Percentiles rank a stretch among this genome's conserved stretches.
Conservation (phyloP, 2,329 filamentous ascomycete species). For the Sarocladiaceae sp. region DNA sequence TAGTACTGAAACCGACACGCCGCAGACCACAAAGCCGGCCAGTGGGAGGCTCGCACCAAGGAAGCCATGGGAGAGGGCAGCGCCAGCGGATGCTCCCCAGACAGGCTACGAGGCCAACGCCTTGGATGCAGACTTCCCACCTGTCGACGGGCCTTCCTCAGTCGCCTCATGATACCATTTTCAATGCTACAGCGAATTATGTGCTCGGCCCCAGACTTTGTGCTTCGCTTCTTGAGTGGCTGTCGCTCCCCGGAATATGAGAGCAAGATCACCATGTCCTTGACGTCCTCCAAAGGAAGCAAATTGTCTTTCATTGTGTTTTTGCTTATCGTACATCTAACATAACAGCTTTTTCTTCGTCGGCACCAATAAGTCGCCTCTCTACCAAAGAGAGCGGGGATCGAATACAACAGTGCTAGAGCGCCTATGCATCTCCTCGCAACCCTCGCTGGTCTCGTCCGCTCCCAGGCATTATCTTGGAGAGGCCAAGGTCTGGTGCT, state of each 20-base stretch:
- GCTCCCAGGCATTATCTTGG: slow-evolving; percentile 1
- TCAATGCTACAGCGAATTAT: not conserved
- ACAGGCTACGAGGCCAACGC: slow-evolving; percentile 17
- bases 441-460: not conserved
- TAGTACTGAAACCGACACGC: no score
- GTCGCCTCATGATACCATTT: no score
- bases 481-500: slow-evolving; percentile 1
- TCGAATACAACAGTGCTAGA: slow-evolving; percentile 1
- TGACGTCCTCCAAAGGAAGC: not conserved
- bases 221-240: no score
- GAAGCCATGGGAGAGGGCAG: slow-evolving; percentile 74
- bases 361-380: no score
- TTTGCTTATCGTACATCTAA: slow-evolving; percentile 3
- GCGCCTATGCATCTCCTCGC: not conserved
- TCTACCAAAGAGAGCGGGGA: not conserved
- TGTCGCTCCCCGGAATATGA: no score
- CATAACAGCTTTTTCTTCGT: not conserved
- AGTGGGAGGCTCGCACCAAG: slow-evolving; percentile 40
- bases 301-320: slow-evolving; percentile 2
- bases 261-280: not conserved
- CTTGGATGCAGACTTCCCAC: slow-evolving; percentile 30
- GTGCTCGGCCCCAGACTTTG: no score
- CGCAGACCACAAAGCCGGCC: slow-evolving; percentile 43
- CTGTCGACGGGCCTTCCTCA: no score
- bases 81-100: slow-evolving; percentile 13